Evolutionary conservation across 2,329 filamentous ascomycete genomes (phyloP).

Genomic region (Fusarium duplospermum): DNA sequence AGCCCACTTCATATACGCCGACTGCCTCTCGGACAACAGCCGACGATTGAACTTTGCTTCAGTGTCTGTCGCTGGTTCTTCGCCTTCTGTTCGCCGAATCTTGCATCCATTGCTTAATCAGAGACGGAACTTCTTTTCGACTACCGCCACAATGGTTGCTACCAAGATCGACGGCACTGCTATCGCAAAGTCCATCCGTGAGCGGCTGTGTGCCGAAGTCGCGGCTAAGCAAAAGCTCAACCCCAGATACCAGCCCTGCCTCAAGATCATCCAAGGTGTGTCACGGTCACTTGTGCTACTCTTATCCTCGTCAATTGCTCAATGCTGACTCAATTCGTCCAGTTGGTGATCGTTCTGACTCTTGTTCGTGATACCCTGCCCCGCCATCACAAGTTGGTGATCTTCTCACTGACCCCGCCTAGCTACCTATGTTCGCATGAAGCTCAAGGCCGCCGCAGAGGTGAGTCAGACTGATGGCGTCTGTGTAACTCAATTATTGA

Average conservation of each 20-base stretch:
- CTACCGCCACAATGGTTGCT: constrained; percentile 78
- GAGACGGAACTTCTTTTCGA: constrained; percentile 57
- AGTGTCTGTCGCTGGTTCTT: constrained; percentile 26
- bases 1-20: constrained; percentile 36
- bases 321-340: constrained; percentile 37
- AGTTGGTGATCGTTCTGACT: constrained; percentile 96
- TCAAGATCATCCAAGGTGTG: constrained; percentile 95
- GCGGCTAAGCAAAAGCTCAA: constrained; percentile 83
- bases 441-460: constrained; percentile 95
- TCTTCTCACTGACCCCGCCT: constrained; percentile 37
- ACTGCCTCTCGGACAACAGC: constrained; percentile 26
- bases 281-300: constrained; percentile 49
- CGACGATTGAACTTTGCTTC: constrained; percentile 28
- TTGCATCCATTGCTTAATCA: constrained; percentile 15
- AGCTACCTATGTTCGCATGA: constrained; percentile 99
- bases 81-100: constrained; percentile 8
- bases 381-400: constrained; percentile 31
- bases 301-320: constrained; percentile 8
- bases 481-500: constrained; percentile 6
- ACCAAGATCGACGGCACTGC: constrained; percentile 95
- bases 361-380: constrained; percentile 65
- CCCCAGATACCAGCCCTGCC: constrained; percentile 85
- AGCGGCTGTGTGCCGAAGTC: constrained; percentile 84
- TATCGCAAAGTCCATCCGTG: constrained; percentile 91
- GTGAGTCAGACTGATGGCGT: constrained; percentile 56